Evolutionary conservation across 345 rosid genomes (phyloP).

Genomic region (Moricandia moricandioides): DNA sequence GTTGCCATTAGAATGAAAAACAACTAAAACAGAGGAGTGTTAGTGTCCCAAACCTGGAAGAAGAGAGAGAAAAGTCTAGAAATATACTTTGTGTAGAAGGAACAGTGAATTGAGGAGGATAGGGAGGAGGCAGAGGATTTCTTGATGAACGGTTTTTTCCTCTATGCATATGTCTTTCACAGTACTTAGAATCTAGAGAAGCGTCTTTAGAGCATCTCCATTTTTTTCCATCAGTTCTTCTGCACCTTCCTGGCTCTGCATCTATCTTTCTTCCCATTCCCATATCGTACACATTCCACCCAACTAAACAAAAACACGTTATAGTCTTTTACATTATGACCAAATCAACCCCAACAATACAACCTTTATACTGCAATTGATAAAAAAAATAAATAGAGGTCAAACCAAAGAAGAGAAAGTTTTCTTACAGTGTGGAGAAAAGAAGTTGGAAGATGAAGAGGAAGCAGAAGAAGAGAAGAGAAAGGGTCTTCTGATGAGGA

Average conservation of each 20-base stretch:
- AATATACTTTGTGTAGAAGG: constrained; percentile 35
- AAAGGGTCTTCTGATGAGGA: constrained; percentile 59
- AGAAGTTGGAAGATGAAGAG: constrained; percentile 41
- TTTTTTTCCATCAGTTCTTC: constrained; percentile 96
- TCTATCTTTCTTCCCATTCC: constrained; percentile 75
- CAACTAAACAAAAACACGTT: constrained; percentile 34
- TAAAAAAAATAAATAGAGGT: background rate
- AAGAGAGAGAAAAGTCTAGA: constrained; percentile 32
- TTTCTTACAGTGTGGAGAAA: constrained; percentile 53
- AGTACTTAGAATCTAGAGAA: constrained; percentile 84
- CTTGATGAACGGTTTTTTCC: constrained; percentile 94
- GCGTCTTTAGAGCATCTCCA: constrained; percentile 96
- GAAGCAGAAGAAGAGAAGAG: constrained; percentile 45
- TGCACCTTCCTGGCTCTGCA: constrained; percentile 90
- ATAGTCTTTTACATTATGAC: background rate
- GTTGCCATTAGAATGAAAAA: constrained; percentile 23
- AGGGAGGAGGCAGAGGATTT: constrained; percentile 47
- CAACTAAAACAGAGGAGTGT: constrained; percentile 23
- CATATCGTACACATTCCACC: constrained; percentile 79
- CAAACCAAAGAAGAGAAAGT: background rate
- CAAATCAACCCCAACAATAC: background rate
- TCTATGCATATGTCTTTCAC: constrained; percentile 95
- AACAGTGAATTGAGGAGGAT: background rate
- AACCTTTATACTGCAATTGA: background rate
- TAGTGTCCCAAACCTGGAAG: constrained; percentile 24